These are phyloP conservation scores for Phyllachora maydis DNA, from an alignment of 2,329 filamentous ascomycete species.

Conservation along the genomic window DNA sequence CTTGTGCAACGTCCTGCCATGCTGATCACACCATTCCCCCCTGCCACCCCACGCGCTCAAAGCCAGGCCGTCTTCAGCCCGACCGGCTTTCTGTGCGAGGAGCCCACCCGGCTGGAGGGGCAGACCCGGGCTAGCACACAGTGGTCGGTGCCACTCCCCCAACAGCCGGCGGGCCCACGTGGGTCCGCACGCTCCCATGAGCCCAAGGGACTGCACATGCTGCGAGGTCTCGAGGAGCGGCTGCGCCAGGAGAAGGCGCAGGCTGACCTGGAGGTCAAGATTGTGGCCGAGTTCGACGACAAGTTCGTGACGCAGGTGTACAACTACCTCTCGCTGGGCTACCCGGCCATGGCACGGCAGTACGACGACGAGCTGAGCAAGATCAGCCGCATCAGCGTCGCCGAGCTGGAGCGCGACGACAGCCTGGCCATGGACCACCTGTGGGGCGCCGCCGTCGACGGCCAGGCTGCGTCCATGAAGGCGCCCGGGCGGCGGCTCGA, in stretches of 20 bases:
- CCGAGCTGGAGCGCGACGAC: slow-evolving; percentile 55
- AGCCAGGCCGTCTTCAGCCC: slow-evolving; percentile 18
- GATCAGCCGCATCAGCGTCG: slow-evolving; percentile 50
- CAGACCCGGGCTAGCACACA: too few species aligned
- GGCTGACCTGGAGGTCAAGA: slow-evolving; percentile 29
- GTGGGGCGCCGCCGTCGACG: slow-evolving; percentile 6
- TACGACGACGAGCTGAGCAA: slow-evolving; percentile 75
- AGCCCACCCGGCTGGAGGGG: slow-evolving; percentile 10
- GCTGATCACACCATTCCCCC: slow-evolving; percentile 26
- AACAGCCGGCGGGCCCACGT: too few species aligned
- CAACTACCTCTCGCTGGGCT: slow-evolving; percentile 87
- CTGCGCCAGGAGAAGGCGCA: slow-evolving; percentile 25
- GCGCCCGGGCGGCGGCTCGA: too few species aligned
- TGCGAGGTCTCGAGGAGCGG: slow-evolving; percentile 28
- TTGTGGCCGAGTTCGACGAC: slow-evolving; percentile 53
- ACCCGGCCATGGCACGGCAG: slow-evolving; percentile 62
- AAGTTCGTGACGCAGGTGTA: slow-evolving; percentile 86
- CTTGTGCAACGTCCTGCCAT: slow-evolving; percentile 24
- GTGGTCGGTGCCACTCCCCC: too few species aligned
- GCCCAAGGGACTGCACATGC: slow-evolving; percentile 24
- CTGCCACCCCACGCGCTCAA: slow-evolving; percentile 18
- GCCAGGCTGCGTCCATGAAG: too few species aligned
- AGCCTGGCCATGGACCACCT: slow-evolving; percentile 22
- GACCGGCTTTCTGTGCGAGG: slow-evolving; percentile 15
- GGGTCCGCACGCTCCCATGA: slow-evolving; percentile 6